Conservation (phyloP, 129 eudicot species). For the Flaveria trinervia region DNA sequence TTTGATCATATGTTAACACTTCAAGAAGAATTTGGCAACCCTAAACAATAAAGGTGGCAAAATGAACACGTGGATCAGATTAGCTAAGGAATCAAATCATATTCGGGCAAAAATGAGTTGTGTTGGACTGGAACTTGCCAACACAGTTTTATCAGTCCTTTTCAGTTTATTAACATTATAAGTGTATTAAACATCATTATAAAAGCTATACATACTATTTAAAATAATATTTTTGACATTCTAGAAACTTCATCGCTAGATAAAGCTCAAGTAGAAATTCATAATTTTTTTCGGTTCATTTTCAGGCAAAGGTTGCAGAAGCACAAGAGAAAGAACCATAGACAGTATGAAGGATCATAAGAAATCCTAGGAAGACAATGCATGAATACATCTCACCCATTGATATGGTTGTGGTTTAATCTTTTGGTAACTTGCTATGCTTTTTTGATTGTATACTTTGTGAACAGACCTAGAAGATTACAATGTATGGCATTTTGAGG, state of each 20-base stretch:
- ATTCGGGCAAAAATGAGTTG: not conserved
- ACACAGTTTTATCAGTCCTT: not conserved
- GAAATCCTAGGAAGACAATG: slow-evolving; percentile 14
- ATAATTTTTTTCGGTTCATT: not conserved
- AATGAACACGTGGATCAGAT: not conserved
- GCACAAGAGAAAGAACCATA: slow-evolving; percentile 28
- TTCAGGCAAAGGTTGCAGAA: slow-evolving; percentile 29
- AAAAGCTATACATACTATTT: not conserved
- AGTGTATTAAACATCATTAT: not conserved
- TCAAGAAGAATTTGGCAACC: not conserved
- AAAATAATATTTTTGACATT: not conserved
- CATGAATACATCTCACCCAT: not conserved
- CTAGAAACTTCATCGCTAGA: not conserved
- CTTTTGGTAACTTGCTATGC: slow-evolving; percentile 24
- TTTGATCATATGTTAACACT: not conserved
- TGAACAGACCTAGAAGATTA: slow-evolving; percentile 27
- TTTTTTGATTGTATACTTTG: slow-evolving; percentile 36
- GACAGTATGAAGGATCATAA: slow-evolving; percentile 13
- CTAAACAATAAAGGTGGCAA: slow-evolving; percentile 2
- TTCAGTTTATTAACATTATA: not conserved
- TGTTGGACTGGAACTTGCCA: not conserved
- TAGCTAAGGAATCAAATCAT: not conserved
- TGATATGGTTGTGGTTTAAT: slow-evolving; percentile 31
- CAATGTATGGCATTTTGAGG: slow-evolving; percentile 22
- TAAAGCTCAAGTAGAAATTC: not conserved